Conservation (phyloP, 768 basidiomycete genomes). For the Omphalotus guepiniiformis region DNA sequence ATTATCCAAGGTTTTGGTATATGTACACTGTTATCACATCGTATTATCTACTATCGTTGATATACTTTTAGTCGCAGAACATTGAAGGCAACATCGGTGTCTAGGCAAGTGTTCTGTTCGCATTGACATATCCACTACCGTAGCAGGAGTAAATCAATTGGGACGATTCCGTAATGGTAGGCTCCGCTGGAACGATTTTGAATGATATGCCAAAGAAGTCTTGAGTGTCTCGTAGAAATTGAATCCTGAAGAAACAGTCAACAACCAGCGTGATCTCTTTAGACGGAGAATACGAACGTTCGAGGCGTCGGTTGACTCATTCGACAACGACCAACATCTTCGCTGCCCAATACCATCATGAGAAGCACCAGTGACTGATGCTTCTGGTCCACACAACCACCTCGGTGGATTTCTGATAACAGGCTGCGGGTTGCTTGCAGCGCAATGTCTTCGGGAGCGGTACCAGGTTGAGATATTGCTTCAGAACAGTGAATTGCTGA, state of each 20-base stretch:
- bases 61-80: too few relatives aligned
- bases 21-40: too few relatives aligned
- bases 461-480: conserved; percentile 74
- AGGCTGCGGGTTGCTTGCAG: conserved; percentile 75
- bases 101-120: conserved; percentile 72
- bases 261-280: conserved; percentile 9
- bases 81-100: too few relatives aligned
- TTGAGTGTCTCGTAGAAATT: conserved; percentile 82
- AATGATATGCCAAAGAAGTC: conserved; percentile 88
- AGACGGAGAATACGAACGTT: conserved; percentile 52
- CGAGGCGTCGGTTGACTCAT: conserved; percentile 81
- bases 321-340: conserved; percentile 88
- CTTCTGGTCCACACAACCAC: conserved; percentile 88
- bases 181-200: conserved; percentile 72
- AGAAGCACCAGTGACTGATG: conserved; percentile 85
- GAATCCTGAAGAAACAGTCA: conserved; percentile 54
- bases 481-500: conserved; percentile 86
- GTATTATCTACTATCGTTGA: too few relatives aligned
- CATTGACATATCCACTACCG: conserved; percentile 88
- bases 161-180: conserved; percentile 42
- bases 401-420: conserved; percentile 70
- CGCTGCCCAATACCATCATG: conserved; percentile 95
- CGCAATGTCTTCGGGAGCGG: conserved; percentile 91
- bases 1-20: too few relatives aligned
- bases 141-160: conserved; percentile 86